Percentiles rank a stretch among this genome's conserved stretches.
These are phyloP conservation scores for Penicillium paneum DNA, from an alignment of 2,329 filamentous ascomycete genomes.

Conservation along the genomic window DNA sequence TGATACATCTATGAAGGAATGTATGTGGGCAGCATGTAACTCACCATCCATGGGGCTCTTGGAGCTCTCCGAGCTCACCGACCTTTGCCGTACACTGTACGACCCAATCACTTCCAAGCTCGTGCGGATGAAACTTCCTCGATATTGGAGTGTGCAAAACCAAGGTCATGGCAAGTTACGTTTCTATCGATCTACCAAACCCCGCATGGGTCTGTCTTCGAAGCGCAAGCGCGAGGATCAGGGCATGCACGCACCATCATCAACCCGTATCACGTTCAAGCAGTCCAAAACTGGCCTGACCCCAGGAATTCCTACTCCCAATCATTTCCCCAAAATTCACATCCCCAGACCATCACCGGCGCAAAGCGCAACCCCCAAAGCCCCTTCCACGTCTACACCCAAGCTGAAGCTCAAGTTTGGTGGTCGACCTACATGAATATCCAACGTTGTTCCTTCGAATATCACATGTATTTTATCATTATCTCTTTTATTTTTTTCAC, in stretches of 20 bases:
- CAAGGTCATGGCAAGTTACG: constrained; percentile 48
- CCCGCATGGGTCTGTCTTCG: constrained; percentile 35
- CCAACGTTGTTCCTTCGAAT: constrained; percentile 6
- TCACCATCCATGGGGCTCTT: constrained; percentile 50
- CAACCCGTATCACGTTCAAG: constrained; percentile 43
- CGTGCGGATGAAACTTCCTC: constrained; percentile 54
- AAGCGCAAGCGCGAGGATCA: constrained; percentile 44
- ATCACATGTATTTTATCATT: constrained; percentile 19
- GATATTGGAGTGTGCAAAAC: constrained; percentile 55
- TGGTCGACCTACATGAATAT: constrained; percentile 30
- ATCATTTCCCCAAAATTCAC: constrained; percentile 30
- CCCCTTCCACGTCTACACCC: constrained; percentile 30
- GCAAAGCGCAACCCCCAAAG: constrained; percentile 27
- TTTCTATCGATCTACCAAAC: constrained; percentile 40
- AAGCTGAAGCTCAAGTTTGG: constrained; percentile 45
- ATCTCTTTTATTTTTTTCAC: constrained; percentile 14
- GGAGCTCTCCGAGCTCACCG: constrained; percentile 56
- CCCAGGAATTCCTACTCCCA: constrained; percentile 27
- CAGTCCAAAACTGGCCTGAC: constrained; percentile 33
- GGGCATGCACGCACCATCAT: constrained; percentile 31
- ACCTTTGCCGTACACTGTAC: constrained; percentile 57
- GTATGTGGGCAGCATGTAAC: constrained; percentile 56
- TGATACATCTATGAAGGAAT: constrained; percentile 50
- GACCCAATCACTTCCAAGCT: constrained; percentile 50
- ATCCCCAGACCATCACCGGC: constrained; percentile 34